These are phyloP conservation scores for Leptosphaerulina australis DNA, from an alignment of 2,329 filamentous ascomycete species.

Conservation along the genomic window DNA sequence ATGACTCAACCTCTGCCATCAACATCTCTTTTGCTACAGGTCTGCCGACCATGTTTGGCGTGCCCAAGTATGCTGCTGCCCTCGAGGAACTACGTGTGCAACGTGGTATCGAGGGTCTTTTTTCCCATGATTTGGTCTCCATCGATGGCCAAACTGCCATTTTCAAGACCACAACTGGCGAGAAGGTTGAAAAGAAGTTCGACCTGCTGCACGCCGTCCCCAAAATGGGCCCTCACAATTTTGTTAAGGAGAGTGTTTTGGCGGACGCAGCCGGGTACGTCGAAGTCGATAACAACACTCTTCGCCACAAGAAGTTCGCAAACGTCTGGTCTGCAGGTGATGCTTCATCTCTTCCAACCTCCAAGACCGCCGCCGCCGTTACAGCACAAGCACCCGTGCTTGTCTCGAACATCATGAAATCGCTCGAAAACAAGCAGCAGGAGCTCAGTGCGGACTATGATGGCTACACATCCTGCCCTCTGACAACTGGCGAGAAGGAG, in stretches of 20 bases:
- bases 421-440: conserved; percentile 32
- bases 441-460: conserved; percentile 35
- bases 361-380: conserved; percentile 50
- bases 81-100: conserved; percentile 46
- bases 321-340: conserved; percentile 51
- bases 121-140: conserved; percentile 47
- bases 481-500: conserved; percentile 61
- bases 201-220: conserved; percentile 49
- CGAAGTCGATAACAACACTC: conserved; percentile 44
- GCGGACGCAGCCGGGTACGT: conserved; percentile 48
- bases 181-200: conserved; percentile 42
- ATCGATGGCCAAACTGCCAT: conserved; percentile 48
- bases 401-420: conserved; percentile 43
- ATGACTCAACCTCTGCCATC: conserved; percentile 37
- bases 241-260: conserved; percentile 45
- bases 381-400: conserved; percentile 47
- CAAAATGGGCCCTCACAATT: conserved; percentile 48
- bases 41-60: conserved; percentile 50
- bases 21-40: conserved; percentile 49
- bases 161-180: conserved; percentile 36
- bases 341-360: conserved; percentile 47
- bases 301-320: conserved; percentile 46
- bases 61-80: conserved; percentile 47
- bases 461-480: conserved; percentile 50
- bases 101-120: conserved; percentile 47